Percentiles rank a stretch among this genome's conserved stretches.
Evolutionary conservation across 805 yeast genomes (phyloP).

Genomic region (Yamadazyma endophytica): DNA sequence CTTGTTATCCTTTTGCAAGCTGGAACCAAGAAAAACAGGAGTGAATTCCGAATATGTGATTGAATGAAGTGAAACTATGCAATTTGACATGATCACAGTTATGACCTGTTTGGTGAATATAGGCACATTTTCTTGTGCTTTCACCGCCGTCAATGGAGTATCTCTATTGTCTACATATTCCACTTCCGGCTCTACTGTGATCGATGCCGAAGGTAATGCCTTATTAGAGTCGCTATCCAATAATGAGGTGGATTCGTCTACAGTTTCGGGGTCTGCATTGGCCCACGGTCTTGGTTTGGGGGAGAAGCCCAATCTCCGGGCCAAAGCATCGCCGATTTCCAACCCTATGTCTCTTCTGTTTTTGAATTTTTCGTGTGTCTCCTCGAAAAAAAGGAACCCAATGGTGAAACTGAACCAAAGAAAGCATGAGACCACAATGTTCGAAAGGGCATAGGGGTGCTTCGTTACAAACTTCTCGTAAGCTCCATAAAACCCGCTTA

Average conservation of each 20-base stretch:
- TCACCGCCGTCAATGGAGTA: not conserved
- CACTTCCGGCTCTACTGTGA: too few relatives aligned
- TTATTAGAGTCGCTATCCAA: not conserved
- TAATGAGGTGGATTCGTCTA: conserved; percentile 5
- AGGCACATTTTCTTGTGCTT: conserved; percentile 1
- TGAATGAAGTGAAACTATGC: conserved; percentile 27
- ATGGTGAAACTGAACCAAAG: conserved; percentile 19
- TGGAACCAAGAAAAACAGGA: conserved; percentile 27
- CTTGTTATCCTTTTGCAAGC: conserved; percentile 16
- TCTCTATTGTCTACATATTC: too few relatives aligned
- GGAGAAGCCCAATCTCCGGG: conserved; percentile 19
- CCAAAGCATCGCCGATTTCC: conserved; percentile 32
- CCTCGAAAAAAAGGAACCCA: conserved; percentile 34
- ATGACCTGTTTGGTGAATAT: conserved; percentile 26
- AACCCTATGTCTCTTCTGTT: conserved; percentile 23
- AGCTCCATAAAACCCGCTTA: conserved; percentile 4
- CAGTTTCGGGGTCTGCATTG: too few relatives aligned
- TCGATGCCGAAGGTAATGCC: too few relatives aligned
- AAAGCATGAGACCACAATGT: conserved; percentile 26
- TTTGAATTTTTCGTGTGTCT: conserved; percentile 22
- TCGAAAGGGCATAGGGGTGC: conserved; percentile 35
- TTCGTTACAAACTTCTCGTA: conserved; percentile 22
- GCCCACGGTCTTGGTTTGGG: conserved; percentile 30
- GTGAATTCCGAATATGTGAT: conserved; percentile 30
- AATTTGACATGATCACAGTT: conserved; percentile 26